Evolutionary conservation across 495 filamentous ascomycete species (phyloP).

Genomic region (Xanthoparmelia taractica): DNA sequence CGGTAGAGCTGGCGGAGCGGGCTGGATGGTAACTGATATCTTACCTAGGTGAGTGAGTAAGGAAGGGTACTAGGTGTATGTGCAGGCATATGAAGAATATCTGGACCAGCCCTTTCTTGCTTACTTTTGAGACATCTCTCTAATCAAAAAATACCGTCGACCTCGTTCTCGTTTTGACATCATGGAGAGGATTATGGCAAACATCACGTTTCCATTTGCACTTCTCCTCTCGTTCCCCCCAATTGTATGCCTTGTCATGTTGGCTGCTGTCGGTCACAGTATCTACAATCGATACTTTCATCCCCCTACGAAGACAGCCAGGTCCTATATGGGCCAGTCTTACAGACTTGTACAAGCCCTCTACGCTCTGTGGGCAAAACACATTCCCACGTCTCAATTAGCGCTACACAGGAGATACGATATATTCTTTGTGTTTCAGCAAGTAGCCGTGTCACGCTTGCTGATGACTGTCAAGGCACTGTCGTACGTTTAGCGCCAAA

Average conservation of each 20-base stretch:
- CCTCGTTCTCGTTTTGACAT: no score
- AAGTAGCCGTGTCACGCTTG: not conserved
- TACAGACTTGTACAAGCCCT: not conserved
- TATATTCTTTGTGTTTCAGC: not conserved
- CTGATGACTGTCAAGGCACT: not conserved
- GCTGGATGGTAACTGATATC: no score
- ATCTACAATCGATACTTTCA: conserved; percentile 6
- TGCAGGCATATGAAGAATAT: no score
- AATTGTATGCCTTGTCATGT: not conserved
- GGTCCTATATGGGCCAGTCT: not conserved
- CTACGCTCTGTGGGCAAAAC: not conserved
- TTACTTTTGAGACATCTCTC: no score
- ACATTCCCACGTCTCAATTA: not conserved
- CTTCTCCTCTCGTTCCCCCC: not conserved
- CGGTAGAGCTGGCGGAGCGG: no score
- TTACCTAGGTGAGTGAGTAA: no score
- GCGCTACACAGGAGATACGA: not conserved
- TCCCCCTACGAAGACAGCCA: not conserved
- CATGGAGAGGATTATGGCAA: no score
- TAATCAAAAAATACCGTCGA: no score
- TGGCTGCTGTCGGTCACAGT: not conserved
- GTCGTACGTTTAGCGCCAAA: conserved; percentile 3
- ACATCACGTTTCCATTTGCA: no score
- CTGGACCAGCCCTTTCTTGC: no score
- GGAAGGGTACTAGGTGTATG: no score